Evolutionary conservation across 805 yeast species (phyloP), one percentile per base, ranked within the genome.

Genomic region (Cyberlindnera lachancei): DNA sequence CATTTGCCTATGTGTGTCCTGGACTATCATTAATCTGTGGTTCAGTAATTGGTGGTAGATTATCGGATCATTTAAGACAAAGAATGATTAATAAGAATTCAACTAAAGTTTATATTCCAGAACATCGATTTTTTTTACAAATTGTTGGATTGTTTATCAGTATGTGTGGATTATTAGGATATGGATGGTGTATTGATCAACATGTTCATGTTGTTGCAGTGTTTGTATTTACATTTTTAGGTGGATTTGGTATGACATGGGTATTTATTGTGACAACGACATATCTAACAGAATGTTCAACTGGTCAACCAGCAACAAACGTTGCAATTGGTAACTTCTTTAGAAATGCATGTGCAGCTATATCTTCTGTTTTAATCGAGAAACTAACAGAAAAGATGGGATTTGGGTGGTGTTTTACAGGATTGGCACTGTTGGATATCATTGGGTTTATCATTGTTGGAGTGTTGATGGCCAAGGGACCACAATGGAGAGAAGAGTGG

Each of bases 211-310:
- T 67, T 21, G 62, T 51, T 0, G 39, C 63, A 6, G 57, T 70
- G 4, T 61, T 68, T 32, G 56, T 67, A 5, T 65, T 66, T 37
- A 50, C 68, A 0, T 70, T 68, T 37, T 44, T 70, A 5, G 55
- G 58, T 19, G 75, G 75, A 0, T 67, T 69, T 43, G 77, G 78
- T 2, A 61, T 70, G 60, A 68, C 77, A 0, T 72, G 75, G 69
- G 67, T 70, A 19, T 68, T 70, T 37, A 67, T 69, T 15, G 63
- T 71, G 0, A 67, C 68, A 4, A 70, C 73, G 37, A 68, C 79
- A 1, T 73, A 72, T 45, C 46, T 72, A 30, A 64, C 75, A 2
- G 79, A 73, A 38, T 57, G 71, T 23, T 56, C 69, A 10, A 56
- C 65, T 5, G 64, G 61, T 2, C 70, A 67, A 40, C 69, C 76